Evolutionary conservation across 2,329 filamentous ascomycete genomes (phyloP), one percentile per base, ranked within the genome.

Genomic region (Didymella sp.): DNA sequence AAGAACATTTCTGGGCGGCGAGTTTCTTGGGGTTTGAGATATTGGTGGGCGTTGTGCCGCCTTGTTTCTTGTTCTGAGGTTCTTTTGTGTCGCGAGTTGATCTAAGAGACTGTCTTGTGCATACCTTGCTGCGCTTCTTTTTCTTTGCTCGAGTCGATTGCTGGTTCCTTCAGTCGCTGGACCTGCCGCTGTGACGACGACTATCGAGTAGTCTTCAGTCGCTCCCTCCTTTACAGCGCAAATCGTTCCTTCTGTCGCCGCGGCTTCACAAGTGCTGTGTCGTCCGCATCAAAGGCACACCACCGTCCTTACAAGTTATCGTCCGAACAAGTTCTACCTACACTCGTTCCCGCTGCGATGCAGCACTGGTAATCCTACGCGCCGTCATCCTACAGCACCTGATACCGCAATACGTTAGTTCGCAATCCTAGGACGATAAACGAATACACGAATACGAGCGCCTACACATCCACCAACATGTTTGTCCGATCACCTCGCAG

Each of bases 401-500:
- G 37, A 60, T 59, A 62, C 53, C 56, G 44, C 56, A 61, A 61
- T 46, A 61, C 54, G 59, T 60, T 64, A 64, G 63, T 53, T 40
- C 45, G 51, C 40, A 60, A 51, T 27, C 41, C 56, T 61, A 63
- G 51, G 43, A 52, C 54, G 25, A 47, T 56, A 46, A 19, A 35
- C 53, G 53, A 51, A 15, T 57, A 48, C 59, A 62, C 61, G 58
- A 64, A 64, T 66, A 70, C 62, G 63, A 66, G 51, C 54, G 55
- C 38, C 56, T 43, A 56, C 61, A 62, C 54, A 57, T 38, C 24
- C 50, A 7, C 24, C 51, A 61, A 42, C 24, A 76, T 76, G 73
- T 64, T 75, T 44, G 56, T 74, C 50, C 68, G 72, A 41, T 75
- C 76, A 54, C 74, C 76, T 7, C 73, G 75, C 62, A 74, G 72